A percentile compares a stretch with the other conserved stretches of the same genome.
Evolutionary conservation across 139 green algal genomes (phyloP).

Genomic region (Picochlorum sp.): DNA sequence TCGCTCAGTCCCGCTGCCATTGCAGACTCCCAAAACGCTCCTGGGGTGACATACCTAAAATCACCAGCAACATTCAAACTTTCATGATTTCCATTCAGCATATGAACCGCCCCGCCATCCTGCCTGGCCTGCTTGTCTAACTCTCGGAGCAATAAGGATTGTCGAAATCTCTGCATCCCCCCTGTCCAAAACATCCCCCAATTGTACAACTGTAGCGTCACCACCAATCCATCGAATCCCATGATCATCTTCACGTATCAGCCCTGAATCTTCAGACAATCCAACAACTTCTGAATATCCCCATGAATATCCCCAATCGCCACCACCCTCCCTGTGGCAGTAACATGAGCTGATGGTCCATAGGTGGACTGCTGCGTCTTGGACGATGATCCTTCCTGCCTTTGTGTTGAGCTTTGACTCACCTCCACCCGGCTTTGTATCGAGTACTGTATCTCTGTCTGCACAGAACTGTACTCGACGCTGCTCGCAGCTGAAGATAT

Average conservation of each 20-base stretch:
- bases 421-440: too few species aligned
- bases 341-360: constrained; percentile 56
- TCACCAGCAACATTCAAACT: constrained; percentile 80
- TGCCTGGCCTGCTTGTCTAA: constrained; percentile 65
- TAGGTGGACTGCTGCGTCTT: not conserved
- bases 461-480: too few species aligned
- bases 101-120: constrained; percentile 75
- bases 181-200: constrained; percentile 85
- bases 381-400: too few species aligned
- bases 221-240: constrained; percentile 60
- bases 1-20: constrained; percentile 57
- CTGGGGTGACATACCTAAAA: constrained; percentile 81
- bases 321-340: constrained; percentile 39
- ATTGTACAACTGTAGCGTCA: constrained; percentile 79
- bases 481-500: too few species aligned
- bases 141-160: constrained; percentile 64
- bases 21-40: constrained; percentile 73
- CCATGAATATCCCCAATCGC: constrained; percentile 87
- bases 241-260: constrained; percentile 45
- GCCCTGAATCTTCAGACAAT: constrained; percentile 57
- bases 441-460: too few species aligned
- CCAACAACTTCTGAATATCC: constrained; percentile 72
- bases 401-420: too few species aligned
- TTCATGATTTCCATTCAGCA: constrained; percentile 93
- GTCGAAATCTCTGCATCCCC: constrained; percentile 82